These are phyloP conservation scores for Paracamarosporium sp. DNA, from an alignment of 2,329 filamentous ascomycete genomes.

Conservation along the genomic window DNA sequence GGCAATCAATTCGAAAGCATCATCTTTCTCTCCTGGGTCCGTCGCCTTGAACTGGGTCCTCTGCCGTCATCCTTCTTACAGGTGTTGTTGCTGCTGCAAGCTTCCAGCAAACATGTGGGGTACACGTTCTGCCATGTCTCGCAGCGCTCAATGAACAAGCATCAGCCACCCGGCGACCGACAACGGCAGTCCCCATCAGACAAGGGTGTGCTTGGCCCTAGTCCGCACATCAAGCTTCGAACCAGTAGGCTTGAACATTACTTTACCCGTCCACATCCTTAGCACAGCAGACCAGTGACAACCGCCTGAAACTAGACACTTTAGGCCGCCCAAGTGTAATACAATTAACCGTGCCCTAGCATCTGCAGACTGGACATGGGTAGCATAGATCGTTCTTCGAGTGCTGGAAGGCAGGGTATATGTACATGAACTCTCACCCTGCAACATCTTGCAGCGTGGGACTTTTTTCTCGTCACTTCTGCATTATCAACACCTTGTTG, in stretches of 20 bases:
- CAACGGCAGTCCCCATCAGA: conserved; percentile 1
- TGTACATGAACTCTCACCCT: conserved; percentile 10
- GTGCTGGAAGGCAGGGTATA: conserved; percentile 12
- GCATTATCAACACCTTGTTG: background rate
- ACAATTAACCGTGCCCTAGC: conserved; percentile 14
- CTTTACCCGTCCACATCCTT: conserved; percentile 23
- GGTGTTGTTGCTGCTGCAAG: background rate
- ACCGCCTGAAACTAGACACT: conserved; percentile 3
- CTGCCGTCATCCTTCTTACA: background rate
- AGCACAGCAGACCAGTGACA: conserved; percentile 14
- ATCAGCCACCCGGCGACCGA: conserved; percentile 3
- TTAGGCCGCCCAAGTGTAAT: conserved; percentile 14
- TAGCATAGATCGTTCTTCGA: conserved; percentile 1
- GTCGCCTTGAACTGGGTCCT: too few species aligned
- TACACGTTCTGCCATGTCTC: background rate
- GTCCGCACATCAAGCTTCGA: conserved; percentile 8
- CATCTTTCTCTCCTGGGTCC: background rate
- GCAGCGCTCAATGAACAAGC: background rate
- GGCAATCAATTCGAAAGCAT: background rate
- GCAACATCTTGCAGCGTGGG: background rate
- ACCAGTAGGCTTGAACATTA: conserved; percentile 20
- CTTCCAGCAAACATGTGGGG: background rate
- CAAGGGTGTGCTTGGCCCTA: conserved; percentile 2
- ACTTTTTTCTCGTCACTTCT: background rate
- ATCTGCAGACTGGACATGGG: conserved; percentile 6